Evolutionary conservation across 306 rosid species (phyloP).

Genomic region (Bauhinia variegata): DNA sequence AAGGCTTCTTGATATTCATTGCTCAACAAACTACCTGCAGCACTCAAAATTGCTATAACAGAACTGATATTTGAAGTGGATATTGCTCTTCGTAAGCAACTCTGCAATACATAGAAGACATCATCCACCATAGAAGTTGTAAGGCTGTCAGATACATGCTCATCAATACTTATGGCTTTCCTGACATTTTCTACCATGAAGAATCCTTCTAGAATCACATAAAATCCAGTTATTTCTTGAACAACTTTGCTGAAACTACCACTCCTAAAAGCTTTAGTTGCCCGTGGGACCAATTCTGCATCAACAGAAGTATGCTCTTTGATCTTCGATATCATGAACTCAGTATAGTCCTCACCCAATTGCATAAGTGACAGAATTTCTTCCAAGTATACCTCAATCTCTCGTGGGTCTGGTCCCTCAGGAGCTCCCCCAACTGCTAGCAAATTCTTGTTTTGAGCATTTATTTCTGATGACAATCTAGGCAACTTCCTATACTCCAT

Average conservation of each 20-base stretch:
- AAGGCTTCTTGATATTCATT: conserved; percentile 91
- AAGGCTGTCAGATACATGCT: conserved; percentile 82
- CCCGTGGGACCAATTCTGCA: conserved; percentile 83
- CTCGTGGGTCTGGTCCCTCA: conserved; percentile 88
- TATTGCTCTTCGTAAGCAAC: conserved; percentile 84
- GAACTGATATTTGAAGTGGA: conserved; percentile 91
- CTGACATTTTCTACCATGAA: conserved; percentile 98
- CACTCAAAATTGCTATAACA: conserved; percentile 84
- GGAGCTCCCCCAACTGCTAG: conserved; percentile 72
- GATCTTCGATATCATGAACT: conserved; percentile 84
- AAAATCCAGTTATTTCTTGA: conserved; percentile 88
- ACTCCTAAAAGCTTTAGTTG: conserved; percentile 85
- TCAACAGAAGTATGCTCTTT: conserved; percentile 79
- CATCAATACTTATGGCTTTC: conserved; percentile 87
- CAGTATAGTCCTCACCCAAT: conserved; percentile 91
- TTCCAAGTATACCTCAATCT: conserved; percentile 83
- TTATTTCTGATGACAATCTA: conserved; percentile 74
- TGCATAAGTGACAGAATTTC: conserved; percentile 85
- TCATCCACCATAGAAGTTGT: conserved; percentile 98
- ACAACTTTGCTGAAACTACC: conserved; percentile 86
- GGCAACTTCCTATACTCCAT: conserved; percentile 88
- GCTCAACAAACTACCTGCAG: conserved; percentile 77
- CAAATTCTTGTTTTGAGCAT: conserved; percentile 76
- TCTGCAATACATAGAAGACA: conserved; percentile 91
- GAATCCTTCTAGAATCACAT: conserved; percentile 87